Conservation (phyloP, 345 rosid species). For the Salix udensis region DNA sequence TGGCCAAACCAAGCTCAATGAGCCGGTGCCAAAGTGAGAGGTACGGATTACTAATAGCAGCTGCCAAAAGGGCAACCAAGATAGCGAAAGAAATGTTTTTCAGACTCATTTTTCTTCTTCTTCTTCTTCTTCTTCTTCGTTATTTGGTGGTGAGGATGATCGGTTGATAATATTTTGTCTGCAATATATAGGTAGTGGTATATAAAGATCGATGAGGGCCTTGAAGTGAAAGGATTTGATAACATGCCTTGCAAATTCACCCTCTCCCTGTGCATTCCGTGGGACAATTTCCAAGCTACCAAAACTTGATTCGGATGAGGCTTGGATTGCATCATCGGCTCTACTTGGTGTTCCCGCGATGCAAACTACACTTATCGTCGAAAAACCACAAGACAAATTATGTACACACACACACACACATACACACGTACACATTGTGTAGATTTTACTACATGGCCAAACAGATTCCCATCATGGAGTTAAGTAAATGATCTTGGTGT, state of each 20-base stretch:
- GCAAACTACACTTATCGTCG: too few species aligned
- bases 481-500: too few species aligned
- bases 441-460: too few species aligned
- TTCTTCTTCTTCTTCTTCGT: background rate
- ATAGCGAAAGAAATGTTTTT: slow-evolving; percentile 31
- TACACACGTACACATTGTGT: too few species aligned
- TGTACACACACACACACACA: too few species aligned
- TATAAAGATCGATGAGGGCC: slow-evolving; percentile 31
- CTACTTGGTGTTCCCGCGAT: too few species aligned
- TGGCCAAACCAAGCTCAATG: slow-evolving; percentile 1
- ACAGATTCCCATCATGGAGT: too few species aligned
- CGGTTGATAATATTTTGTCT: background rate
- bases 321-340: background rate
- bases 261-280: slow-evolving; percentile 31
- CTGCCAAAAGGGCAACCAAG: slow-evolving; percentile 38
- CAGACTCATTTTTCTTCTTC: slow-evolving; percentile 26
- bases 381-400: too few species aligned
- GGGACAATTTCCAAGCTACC: slow-evolving; percentile 26
- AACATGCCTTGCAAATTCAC: slow-evolving; percentile 90
- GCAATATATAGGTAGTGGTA: background rate
- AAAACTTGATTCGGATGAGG: background rate
- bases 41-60: slow-evolving; percentile 23
- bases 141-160: background rate
- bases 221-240: slow-evolving; percentile 71
- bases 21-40: slow-evolving; percentile 10